phyloP scores from a whole-genome alignment of 352 stramenopile genomes.

The Phytophthora parvispora region DNA sequence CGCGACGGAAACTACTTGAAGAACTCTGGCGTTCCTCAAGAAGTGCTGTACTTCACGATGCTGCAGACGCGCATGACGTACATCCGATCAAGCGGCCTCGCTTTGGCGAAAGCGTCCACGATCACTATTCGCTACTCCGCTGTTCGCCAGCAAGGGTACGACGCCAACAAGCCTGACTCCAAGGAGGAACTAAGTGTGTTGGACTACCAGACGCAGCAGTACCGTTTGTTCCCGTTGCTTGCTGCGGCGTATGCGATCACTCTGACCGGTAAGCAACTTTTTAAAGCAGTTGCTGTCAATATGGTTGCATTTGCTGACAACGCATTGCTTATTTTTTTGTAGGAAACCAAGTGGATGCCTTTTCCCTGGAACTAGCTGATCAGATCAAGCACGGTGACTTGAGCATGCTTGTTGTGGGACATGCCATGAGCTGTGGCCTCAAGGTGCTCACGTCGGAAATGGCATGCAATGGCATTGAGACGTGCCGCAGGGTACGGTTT shows the following conservation, averaged over 20 bases:
- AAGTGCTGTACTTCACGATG: conserved; percentile 87
- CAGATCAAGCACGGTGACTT: conserved; percentile 54
- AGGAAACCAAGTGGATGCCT: conserved; percentile 67
- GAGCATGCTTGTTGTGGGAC: conserved; percentile 56
- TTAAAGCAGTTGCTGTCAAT: not conserved
- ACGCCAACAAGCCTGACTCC: conserved; percentile 57
- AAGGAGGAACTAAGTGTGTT: conserved; percentile 92
- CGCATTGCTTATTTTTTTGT: not conserved
- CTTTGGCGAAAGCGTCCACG: conserved; percentile 91
- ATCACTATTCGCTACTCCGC: conserved; percentile 97
- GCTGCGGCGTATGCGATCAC: conserved; percentile 94
- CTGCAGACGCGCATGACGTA: conserved; percentile 81
- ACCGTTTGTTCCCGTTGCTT: conserved; percentile 94
- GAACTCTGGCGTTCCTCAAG: conserved; percentile 52
- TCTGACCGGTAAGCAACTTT: conserved; percentile 44
- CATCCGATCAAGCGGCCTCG: conserved; percentile 51
- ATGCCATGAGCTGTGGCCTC: conserved; percentile 73
- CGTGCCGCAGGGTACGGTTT: conserved; percentile 59
- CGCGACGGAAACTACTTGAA: conserved; percentile 73
- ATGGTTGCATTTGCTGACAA: conserved; percentile 1
- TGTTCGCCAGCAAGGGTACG: conserved; percentile 91
- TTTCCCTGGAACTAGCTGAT: conserved; percentile 47
- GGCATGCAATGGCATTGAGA: conserved; percentile 60
- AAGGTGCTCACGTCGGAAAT: conserved; percentile 71
- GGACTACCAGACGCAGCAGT: conserved; percentile 97